Conservation (phyloP, 257 asterid genomes). For the Nicotiana paniculata region DNA sequence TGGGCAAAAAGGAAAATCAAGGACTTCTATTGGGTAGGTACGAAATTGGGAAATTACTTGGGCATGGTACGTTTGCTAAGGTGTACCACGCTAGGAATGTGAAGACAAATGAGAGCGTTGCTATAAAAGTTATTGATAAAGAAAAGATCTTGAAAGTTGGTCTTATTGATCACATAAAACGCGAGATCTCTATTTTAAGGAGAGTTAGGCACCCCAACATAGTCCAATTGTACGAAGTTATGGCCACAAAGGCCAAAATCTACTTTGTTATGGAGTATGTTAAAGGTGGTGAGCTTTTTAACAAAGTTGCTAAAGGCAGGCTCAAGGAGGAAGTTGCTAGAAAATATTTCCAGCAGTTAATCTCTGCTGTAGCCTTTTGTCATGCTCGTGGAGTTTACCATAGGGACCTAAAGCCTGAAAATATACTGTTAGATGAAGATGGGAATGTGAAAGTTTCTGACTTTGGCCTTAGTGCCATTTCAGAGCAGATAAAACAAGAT, state of each 20-base stretch:
- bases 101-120: constrained; percentile 59
- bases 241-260: constrained; percentile 86
- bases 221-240: constrained; percentile 82
- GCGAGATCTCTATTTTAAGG: constrained; percentile 87
- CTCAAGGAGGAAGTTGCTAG: constrained; percentile 78
- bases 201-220: constrained; percentile 95
- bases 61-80: constrained; percentile 92
- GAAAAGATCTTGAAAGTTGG: constrained; percentile 82
- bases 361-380: constrained; percentile 85
- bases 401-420: constrained; percentile 87
- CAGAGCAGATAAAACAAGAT: constrained; percentile 88
- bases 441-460: constrained; percentile 88
- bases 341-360: constrained; percentile 71
- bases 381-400: constrained; percentile 95
- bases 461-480: constrained; percentile 80
- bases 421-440: constrained; percentile 69
- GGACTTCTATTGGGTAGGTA: constrained; percentile 61
- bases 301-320: constrained; percentile 86
- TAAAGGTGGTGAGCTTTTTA: constrained; percentile 84
- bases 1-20: constrained; percentile 36
- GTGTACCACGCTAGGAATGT: constrained; percentile 79
- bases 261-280: constrained; percentile 91
- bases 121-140: constrained; percentile 86
- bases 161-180: constrained; percentile 63
- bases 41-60: constrained; percentile 66